A percentile compares a stretch with the other conserved stretches of the same genome.
phyloP scores from a whole-genome alignment of 225 moss, liverwort and hornwort species.

The Rhytidiadelphus loreus region DNA sequence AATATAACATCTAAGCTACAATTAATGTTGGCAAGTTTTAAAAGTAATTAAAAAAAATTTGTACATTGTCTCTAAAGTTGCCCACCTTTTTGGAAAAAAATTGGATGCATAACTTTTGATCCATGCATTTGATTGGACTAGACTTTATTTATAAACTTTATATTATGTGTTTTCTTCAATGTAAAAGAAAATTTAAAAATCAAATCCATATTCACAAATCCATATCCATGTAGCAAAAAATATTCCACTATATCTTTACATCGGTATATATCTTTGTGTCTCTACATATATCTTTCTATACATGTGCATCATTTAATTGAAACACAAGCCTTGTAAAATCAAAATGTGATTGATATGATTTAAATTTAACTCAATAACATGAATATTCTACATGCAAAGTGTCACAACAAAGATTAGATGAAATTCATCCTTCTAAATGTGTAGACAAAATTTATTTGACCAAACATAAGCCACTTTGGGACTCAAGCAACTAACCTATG shows the following conservation, averaged over 20 bases:
- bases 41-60: too few species aligned
- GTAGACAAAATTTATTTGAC: background rate
- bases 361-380: too few species aligned
- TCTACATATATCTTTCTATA: too few species aligned
- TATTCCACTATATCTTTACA: background rate
- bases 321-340: background rate
- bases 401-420: background rate
- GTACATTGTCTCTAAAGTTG: background rate
- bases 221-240: too few species aligned
- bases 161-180: background rate
- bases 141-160: background rate
- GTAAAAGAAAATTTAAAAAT: background rate
- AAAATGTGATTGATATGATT: background rate
- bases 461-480: too few species aligned
- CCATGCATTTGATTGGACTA: background rate
- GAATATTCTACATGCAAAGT: background rate
- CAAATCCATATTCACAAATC: background rate
- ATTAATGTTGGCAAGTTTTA: background rate
- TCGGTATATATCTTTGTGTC: background rate
- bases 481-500: background rate
- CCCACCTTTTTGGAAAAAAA: background rate
- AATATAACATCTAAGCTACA: background rate
- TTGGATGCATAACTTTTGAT: background rate
- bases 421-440: too few species aligned
- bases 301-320: background rate